Evolutionary conservation across 2,329 filamentous ascomycete genomes (phyloP).

Genomic region (Coniochaeta ligniaria): DNA sequence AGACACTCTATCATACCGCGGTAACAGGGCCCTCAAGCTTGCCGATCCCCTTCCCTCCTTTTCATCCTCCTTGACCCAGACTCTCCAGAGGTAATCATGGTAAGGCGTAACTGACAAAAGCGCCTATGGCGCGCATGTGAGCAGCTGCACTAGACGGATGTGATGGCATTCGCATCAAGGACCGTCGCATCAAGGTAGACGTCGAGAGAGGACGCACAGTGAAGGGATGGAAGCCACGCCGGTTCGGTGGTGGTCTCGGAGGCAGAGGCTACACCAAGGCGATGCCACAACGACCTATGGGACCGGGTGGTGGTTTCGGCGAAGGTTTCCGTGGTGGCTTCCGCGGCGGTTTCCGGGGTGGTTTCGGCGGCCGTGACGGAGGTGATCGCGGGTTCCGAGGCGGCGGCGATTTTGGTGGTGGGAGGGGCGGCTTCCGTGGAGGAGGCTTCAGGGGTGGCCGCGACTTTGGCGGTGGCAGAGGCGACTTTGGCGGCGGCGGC

Average conservation of each 20-base stretch:
- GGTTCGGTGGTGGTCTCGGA: constrained; percentile 86
- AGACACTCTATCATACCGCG: constrained; percentile 16
- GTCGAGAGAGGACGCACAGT: constrained; percentile 94
- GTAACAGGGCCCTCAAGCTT: constrained; percentile 34
- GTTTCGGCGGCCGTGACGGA: constrained; percentile 48
- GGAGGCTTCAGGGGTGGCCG: constrained; percentile 41
- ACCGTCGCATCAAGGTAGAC: constrained; percentile 86
- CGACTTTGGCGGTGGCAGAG: constrained; percentile 44
- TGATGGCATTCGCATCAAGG: constrained; percentile 89
- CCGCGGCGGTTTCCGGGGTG: constrained; percentile 34
- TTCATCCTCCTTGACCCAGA: constrained; percentile 11
- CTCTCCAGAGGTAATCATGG: constrained; percentile 31
- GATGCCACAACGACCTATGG: constrained; percentile 62
- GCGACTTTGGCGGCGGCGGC: constrained; percentile 25
- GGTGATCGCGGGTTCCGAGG: constrained; percentile 35
- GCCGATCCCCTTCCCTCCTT: constrained; percentile 24
- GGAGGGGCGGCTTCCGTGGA: constrained; percentile 27
- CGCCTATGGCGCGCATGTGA: constrained; percentile 49
- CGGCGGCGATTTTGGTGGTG: constrained; percentile 39
- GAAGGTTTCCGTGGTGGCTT: constrained; percentile 50
- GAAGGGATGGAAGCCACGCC: constrained; percentile 84
- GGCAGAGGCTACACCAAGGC: constrained; percentile 89
- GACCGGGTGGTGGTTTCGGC: constrained; percentile 49
- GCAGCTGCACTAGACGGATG: constrained; percentile 81
- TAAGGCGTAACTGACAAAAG: constrained; percentile 63